Evolutionary conservation across 805 yeast genomes (phyloP), one percentile per base, ranked within the genome.

Genomic region (Saccharomycopsis microspora): DNA sequence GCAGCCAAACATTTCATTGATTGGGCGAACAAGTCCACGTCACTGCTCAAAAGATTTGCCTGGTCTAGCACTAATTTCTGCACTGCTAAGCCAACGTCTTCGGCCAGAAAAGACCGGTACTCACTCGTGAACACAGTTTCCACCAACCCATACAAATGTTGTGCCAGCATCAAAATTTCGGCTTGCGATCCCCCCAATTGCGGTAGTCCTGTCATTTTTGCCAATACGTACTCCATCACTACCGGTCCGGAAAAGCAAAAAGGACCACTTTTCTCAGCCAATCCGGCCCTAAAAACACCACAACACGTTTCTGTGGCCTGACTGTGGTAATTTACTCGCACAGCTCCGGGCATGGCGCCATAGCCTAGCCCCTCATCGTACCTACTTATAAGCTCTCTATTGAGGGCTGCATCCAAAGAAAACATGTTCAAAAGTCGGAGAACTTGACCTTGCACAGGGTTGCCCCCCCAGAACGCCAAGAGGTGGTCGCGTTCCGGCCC

Each of bases 181-280:
- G 33, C 28, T 42, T 33, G 29, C 5, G 10, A n/a, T 27, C 19
- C 8, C 6, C 6, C 6, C 19, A 19, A 19, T 42, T 33, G 4
- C 5, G 10, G 31, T 27, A 40, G n/a, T 6, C 6, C 6, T 5
- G 33, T 36, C 10, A 42, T 59, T 51, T 66, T 76, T 52, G 57
- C 56, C 19, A 50, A 50, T 32, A 67, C 67, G 51, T 67, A 76
- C 51, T 63, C 60, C 32, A 76, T 47, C 5, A 78, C 67, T 0
- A 65, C 58, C 0, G 62, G 60, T 3, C 67, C 50, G 0, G 65
- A 63, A 49, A 83, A 72, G 6, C 74, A 78, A 60, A 83, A 85
- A 0, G 93, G 85, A 0, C 88, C 88, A 19, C 74, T 67, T 4
- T 76, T 60, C 56, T 86, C 95, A 3, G 75, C 63, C 10, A 86